These are phyloP conservation scores for Vachellia collinsii DNA, from an alignment of 306 rosid genomes.

Conservation along the genomic window DNA sequence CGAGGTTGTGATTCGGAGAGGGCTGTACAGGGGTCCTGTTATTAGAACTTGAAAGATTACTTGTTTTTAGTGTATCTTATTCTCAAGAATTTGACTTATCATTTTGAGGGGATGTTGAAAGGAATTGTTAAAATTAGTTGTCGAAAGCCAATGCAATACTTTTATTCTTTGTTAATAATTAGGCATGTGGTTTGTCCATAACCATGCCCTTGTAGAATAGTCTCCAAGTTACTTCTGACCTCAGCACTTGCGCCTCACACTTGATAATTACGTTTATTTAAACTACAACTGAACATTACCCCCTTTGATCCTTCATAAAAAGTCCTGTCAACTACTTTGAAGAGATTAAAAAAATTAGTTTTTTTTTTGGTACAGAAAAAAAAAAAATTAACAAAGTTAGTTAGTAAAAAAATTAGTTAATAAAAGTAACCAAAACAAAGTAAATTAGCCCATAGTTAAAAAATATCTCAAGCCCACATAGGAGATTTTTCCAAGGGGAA, in stretches of 20 bases:
- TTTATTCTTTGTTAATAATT: constrained; percentile 46
- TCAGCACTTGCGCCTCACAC: background rate
- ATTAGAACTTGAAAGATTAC: constrained; percentile 68
- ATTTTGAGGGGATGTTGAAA: constrained; percentile 51
- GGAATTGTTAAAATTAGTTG: constrained; percentile 46
- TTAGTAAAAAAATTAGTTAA: too few relatives aligned
- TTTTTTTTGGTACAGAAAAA: too few relatives aligned
- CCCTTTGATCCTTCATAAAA: too few relatives aligned
- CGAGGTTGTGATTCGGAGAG: constrained; percentile 85
- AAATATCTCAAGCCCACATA: too few relatives aligned
- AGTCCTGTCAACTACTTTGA: too few relatives aligned
- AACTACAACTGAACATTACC: background rate
- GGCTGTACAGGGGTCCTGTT: constrained; percentile 90
- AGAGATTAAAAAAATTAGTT: too few relatives aligned
- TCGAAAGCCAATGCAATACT: constrained; percentile 60
- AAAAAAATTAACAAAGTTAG: too few relatives aligned
- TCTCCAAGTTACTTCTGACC: constrained; percentile 41
- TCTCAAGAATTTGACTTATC: constrained; percentile 40
- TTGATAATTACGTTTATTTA: background rate
- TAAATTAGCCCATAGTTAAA: too few relatives aligned
- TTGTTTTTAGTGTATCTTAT: constrained; percentile 39
- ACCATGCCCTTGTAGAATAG: constrained; percentile 36
- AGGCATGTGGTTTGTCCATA: constrained; percentile 73
- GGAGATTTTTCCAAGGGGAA: too few relatives aligned
- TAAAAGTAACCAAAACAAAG: too few relatives aligned